Percentiles rank a stretch among this genome's conserved stretches.
Evolutionary conservation across 495 filamentous ascomycete genomes (phyloP).

Genomic region (Mytilinidion resinicola): DNA sequence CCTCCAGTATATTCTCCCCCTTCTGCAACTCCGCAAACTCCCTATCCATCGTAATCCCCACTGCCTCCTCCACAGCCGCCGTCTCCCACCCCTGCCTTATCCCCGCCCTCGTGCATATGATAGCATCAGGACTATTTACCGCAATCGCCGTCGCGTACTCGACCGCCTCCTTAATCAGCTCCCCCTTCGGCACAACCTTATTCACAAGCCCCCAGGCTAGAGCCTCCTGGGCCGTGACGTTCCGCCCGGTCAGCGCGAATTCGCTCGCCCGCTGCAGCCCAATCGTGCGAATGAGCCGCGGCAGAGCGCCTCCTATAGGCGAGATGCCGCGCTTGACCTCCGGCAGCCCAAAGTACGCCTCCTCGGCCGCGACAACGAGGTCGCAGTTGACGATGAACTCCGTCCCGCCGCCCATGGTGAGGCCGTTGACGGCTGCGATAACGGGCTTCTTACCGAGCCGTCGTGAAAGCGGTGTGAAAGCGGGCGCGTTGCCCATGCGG

Average conservation of each 20-base stretch:
- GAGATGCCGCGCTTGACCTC: slow-evolving; percentile 21
- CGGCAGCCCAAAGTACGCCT: slow-evolving; percentile 16
- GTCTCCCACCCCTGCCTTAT: slow-evolving; percentile 19
- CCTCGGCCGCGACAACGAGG: slow-evolving; percentile 15
- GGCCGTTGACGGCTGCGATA: slow-evolving; percentile 25
- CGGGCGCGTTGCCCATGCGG: slow-evolving; percentile 6
- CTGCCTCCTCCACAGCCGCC: slow-evolving; percentile 12
- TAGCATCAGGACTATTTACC: slow-evolving; percentile 19
- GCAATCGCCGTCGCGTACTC: slow-evolving; percentile 12
- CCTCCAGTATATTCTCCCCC: slow-evolving; percentile 39
- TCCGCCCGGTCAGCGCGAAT: slow-evolving; percentile 16
- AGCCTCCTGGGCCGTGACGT: slow-evolving; percentile 7
- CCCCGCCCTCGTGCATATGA: slow-evolving; percentile 13
- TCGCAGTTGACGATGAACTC: slow-evolving; percentile 24
- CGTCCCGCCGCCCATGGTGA: slow-evolving; percentile 19
- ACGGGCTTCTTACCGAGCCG: slow-evolving; percentile 23
- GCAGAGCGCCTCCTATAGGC: slow-evolving; percentile 13
- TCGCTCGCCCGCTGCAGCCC: slow-evolving; percentile 22
- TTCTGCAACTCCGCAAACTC: slow-evolving; percentile 33
- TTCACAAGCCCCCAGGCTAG: slow-evolving; percentile 16
- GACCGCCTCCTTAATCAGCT: slow-evolving; percentile 16
- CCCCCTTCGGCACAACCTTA: slow-evolving; percentile 6
- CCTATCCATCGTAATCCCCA: slow-evolving; percentile 6
- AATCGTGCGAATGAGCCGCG: slow-evolving; percentile 15
- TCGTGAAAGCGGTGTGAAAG: slow-evolving; percentile 9